phyloP scores from a whole-genome alignment of 169 alveolate genomes.

The Pseudocohnilembus persalinus region DNA sequence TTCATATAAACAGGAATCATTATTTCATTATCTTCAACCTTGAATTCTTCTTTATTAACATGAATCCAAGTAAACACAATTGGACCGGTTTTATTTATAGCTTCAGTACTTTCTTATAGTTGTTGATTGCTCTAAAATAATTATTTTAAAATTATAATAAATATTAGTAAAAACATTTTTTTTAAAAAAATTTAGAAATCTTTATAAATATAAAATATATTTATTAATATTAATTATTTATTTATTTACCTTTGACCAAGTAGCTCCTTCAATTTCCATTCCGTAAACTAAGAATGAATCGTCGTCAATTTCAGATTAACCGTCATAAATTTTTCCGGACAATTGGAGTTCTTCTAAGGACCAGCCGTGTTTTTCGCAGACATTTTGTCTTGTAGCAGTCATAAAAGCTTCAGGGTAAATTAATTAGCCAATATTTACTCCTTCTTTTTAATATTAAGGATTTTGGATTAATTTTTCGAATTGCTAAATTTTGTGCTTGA shows the following conservation, averaged over 20 bases:
- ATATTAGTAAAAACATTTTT: too few species aligned
- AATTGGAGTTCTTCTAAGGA: conserved; percentile 86
- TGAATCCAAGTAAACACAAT: conserved; percentile 80
- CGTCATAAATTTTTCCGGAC: conserved; percentile 57
- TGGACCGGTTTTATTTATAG: conserved; percentile 69
- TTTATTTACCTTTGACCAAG: conserved; percentile 55
- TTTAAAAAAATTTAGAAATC: too few species aligned
- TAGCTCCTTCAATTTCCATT: conserved; percentile 85
- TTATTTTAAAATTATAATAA: too few species aligned
- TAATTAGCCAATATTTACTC: conserved; percentile 89
- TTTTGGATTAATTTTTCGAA: conserved; percentile 55
- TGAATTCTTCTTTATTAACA: conserved; percentile 35
- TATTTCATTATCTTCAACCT: conserved; percentile 54
- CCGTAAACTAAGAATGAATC: conserved; percentile 79
- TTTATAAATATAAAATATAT: too few species aligned
- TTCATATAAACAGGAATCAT: conserved; percentile 85
- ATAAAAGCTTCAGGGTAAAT: conserved; percentile 91
- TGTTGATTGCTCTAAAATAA: conserved; percentile 25
- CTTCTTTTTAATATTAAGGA: conserved; percentile 57
- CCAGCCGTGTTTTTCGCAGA: conserved; percentile 76
- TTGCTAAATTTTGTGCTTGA: conserved; percentile 80
- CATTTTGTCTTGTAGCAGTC: conserved; percentile 89
- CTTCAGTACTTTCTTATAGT: conserved; percentile 68
- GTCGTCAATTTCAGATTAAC: conserved; percentile 45
- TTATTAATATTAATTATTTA: too few species aligned